phyloP scores from a whole-genome alignment of 1,284 basidiomycete genomes.

The Tylopilus sp. region DNA sequence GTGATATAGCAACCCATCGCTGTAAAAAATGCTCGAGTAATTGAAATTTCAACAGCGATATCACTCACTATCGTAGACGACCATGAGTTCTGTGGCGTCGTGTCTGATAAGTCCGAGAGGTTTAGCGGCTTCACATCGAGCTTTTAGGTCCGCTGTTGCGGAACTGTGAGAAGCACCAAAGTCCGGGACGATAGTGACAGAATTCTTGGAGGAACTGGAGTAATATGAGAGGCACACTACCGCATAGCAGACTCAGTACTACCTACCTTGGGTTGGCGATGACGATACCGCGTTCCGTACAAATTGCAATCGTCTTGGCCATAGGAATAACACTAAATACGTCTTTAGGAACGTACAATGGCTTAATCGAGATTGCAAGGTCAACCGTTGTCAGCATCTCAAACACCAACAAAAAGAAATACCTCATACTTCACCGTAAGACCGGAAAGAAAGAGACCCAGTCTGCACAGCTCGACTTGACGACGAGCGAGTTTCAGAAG shows the following conservation, averaged over 20 bases:
- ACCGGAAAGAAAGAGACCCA: conserved; percentile 44
- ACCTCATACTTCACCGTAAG: conserved; percentile 55
- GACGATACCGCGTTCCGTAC: conserved; percentile 57
- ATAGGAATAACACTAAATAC: conserved; percentile 55
- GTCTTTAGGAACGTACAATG: conserved; percentile 64
- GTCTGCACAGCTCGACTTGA: conserved; percentile 32
- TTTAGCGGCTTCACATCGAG: conserved; percentile 52
- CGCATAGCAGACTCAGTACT: not conserved
- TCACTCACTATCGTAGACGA: conserved; percentile 65
- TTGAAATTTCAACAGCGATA: not conserved
- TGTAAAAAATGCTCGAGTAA: conserved; percentile 20
- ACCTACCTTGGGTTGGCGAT: conserved; percentile 62
- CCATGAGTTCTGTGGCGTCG: conserved; percentile 54
- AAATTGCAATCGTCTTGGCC: conserved; percentile 57
- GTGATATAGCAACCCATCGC: conserved; percentile 69
- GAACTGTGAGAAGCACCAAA: conserved; percentile 42
- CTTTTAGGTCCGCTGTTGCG: conserved; percentile 51
- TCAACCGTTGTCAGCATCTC: not conserved
- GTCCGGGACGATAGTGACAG: conserved; percentile 55
- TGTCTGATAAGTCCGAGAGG: conserved; percentile 63
- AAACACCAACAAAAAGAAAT: not conserved
- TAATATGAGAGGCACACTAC: conserved; percentile 4
- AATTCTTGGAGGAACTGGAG: conserved; percentile 39
- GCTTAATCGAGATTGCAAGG: conserved; percentile 36
- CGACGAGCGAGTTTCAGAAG: conserved; percentile 22